Base-by-base conservation (phyloP, 2,329 filamentous ascomycete species). In the Cadophora sp. region DNA sequence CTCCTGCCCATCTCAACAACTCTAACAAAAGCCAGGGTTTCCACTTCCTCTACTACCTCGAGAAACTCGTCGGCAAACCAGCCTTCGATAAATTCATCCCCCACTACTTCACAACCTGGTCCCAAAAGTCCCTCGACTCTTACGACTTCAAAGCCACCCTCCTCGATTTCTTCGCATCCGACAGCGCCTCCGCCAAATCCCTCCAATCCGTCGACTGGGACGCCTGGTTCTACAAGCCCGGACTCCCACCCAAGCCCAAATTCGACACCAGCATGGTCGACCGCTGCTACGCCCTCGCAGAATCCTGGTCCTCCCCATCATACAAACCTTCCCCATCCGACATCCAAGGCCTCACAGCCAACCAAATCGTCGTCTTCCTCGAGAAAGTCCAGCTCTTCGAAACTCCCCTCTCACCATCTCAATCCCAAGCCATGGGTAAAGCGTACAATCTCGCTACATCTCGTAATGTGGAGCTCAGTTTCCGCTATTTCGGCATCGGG, bases 41-140 rank as follows among this genome's bases (percentile, higher is more conserved):
- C 81, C 92, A 92, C 77, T 97, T 98, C 79, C 85, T 99, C 56
- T 97, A 94, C 80, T 90, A 94, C 75, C 89, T 99, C 16, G 96
- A 99, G 76, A 91, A 91, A 58, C 83, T 97, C 1, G 86, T 98
- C 4, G 92, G 93, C 43, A 91, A 92, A 69, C 85, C 91, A n/a
- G 91, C 92, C 78, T 99, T 96, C 82, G 93, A 98, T 84, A 91
- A 89, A 74, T 99, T 98, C 80, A 97, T 98, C 76, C 94, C 94
- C 19, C 90, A 97, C 79, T 97, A 98, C 83, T 98, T 98, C 79
- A 89, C 86, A 34, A 92, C 87, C 48, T 98, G 91, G 87, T 89
- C 92, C 67, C 87, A 88, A 77, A 95, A 94, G 80, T 97, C 93
- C 1, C 86, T 99, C 8, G 94, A 97, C 80, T 97, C 93, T 1